Base-by-base conservation (phyloP, 2,329 filamentous ascomycete species). In the Aphanocladium album region DNA sequence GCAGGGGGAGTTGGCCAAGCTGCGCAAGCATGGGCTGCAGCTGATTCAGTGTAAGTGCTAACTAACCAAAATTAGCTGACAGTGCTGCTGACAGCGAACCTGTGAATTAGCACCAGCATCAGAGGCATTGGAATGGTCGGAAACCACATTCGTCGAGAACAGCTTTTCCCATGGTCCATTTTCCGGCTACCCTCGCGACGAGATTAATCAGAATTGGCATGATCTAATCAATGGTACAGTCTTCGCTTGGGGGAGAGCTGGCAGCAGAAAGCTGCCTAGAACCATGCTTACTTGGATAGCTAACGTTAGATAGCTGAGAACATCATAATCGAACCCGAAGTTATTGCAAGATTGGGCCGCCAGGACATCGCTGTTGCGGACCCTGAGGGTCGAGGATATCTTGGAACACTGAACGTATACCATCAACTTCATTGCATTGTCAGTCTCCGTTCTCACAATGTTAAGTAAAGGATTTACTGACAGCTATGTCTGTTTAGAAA, bases 371-470 rank as follows among this genome's bases (percentile, higher is more conserved):
- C 53, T 4, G 47, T 61, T 35, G 46, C 60, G 8, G 60, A 52
- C 25, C 53, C 60, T 12, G 60, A 57, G 14, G 55, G 53, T 5
- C 33, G 53, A 6, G 54, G 49, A 9, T 60, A 60, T 19, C 56
- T 63, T 37, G 59, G 53, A 17, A 62, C 59, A 5, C 49, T 63
- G 14, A 63, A 62, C 58, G 61, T 62, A 14, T 62, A 60, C 27
- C 61, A 62, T 25, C 49, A 62, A 37, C 61, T 62, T 14, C 61
- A 62, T 21, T 62, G 61, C 37, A 57, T 62, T 33, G 61, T 62
- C 33, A 33, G 57, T 60, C 12, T 33, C 4, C 3, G 19, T 5
- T 17, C 7, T 11, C 2, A 5, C 7, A 2, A 14, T 27, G 16
- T 5, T 12, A 41, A 27, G 19, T 16, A 6, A 1, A 5, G 19